phyloP scores from a whole-genome alignment of 2,329 filamentous ascomycete species.

The Juglanconis sp. region DNA sequence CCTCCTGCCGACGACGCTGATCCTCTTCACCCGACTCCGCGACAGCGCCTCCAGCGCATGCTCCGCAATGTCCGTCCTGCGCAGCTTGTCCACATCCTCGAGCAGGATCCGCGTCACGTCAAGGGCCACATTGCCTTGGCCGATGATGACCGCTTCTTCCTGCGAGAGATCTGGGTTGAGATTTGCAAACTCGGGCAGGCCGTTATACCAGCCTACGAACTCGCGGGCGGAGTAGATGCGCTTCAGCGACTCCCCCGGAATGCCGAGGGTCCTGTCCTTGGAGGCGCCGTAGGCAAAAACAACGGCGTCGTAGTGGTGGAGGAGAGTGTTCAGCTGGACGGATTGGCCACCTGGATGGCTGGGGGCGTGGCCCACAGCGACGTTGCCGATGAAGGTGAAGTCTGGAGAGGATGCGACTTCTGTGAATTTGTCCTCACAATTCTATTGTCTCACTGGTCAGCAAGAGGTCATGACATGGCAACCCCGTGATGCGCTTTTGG shows the following conservation, averaged over 20 bases:
- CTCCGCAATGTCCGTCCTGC: conserved; percentile 84
- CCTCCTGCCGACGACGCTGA: conserved; percentile 83
- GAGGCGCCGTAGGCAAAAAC: conserved; percentile 91
- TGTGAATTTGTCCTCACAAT: conserved; percentile 90
- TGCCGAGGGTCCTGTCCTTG: conserved; percentile 72
- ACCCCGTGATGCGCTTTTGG: too few species aligned
- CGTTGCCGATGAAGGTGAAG: conserved; percentile 90
- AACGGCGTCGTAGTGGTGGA: conserved; percentile 85
- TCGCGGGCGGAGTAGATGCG: conserved; percentile 85
- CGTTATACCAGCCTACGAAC: conserved; percentile 99
- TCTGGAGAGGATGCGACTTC: conserved; percentile 78
- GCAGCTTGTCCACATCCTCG: conserved; percentile 67
- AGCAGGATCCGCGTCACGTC: conserved; percentile 89
- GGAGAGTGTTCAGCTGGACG: conserved; percentile 65
- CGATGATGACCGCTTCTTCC: conserved; percentile 82
- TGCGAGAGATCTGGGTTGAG: conserved; percentile 70
- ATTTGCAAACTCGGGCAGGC: conserved; percentile 74
- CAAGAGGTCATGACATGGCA: neutral
- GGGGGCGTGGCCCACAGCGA: conserved; percentile 63
- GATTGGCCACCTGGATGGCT: conserved; percentile 39
- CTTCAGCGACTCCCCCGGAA: conserved; percentile 72
- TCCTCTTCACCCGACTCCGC: conserved; percentile 70
- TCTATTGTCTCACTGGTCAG: conserved; percentile 47
- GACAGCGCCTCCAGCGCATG: conserved; percentile 73
- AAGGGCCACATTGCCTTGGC: conserved; percentile 93